phyloP scores from a whole-genome alignment of 495 filamentous ascomycete genomes.

The Endocarpon pusillum region DNA sequence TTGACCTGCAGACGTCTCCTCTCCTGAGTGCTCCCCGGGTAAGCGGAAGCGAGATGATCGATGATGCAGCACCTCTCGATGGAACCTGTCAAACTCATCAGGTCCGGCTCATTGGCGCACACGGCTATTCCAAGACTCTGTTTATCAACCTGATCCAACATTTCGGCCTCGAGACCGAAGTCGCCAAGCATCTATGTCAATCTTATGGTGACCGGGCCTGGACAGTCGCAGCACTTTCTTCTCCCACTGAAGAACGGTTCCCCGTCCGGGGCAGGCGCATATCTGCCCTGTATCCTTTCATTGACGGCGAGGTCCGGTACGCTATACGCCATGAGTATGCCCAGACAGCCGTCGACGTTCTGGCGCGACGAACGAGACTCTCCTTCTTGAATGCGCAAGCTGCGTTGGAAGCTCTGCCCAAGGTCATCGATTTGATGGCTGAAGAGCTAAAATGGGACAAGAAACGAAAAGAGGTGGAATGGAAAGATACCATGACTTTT shows the following conservation, averaged over 20 bases:
- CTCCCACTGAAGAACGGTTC: constrained; percentile 68
- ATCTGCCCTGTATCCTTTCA: constrained; percentile 70
- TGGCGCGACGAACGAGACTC: constrained; percentile 72
- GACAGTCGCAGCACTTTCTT: constrained; percentile 76
- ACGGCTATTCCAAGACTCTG: constrained; percentile 85
- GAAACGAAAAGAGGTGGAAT: constrained; percentile 62
- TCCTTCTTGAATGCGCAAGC: constrained; percentile 95
- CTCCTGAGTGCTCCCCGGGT: constrained; percentile 48
- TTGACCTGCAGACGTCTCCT: constrained; percentile 48
- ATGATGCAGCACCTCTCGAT: constrained; percentile 61
- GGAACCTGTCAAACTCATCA: constrained; percentile 83
- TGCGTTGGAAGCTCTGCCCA: constrained; percentile 75
- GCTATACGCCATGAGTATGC: constrained; percentile 84
- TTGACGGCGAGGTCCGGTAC: constrained; percentile 93
- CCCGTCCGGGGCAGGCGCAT: constrained; percentile 77
- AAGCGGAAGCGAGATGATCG: constrained; percentile 50
- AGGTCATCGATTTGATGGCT: constrained; percentile 83
- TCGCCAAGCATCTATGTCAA: constrained; percentile 74
- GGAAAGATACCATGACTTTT: constrained; percentile 64
- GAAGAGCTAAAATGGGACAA: constrained; percentile 73
- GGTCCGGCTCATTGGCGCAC: constrained; percentile 78
- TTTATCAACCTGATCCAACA: constrained; percentile 99
- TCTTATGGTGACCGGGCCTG: constrained; percentile 93
- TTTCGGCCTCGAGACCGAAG: constrained; percentile 88
- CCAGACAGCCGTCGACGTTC: constrained; percentile 80